phyloP scores from a whole-genome alignment of 495 filamentous ascomycete species.

The Clavariopsis aquatica region DNA sequence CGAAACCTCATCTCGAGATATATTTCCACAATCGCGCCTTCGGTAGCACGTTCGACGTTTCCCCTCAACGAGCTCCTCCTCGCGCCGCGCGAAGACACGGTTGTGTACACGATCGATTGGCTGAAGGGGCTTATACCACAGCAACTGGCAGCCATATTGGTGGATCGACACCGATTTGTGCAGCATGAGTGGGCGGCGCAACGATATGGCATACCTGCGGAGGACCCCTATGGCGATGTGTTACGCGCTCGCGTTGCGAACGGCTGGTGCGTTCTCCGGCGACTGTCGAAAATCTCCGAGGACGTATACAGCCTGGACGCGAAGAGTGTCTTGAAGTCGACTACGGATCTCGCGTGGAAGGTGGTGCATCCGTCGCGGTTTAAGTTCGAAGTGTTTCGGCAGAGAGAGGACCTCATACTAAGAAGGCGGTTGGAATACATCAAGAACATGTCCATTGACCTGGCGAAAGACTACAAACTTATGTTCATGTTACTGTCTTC shows the following conservation, averaged over 20 bases:
- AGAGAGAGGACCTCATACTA: constrained; percentile 18
- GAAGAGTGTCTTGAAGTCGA: constrained; percentile 7
- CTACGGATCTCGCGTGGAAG: constrained; percentile 15
- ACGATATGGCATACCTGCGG: constrained; percentile 32
- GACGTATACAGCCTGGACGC: constrained; percentile 17
- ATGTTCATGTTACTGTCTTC: constrained; percentile 34
- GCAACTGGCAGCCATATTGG: constrained; percentile 30
- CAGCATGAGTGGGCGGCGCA: constrained; percentile 11
- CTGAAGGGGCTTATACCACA: constrained; percentile 28
- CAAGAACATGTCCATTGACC: background rate
- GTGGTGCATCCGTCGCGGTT: constrained; percentile 21
- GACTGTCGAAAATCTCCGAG: constrained; percentile 26
- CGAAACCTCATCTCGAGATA: constrained; percentile 25
- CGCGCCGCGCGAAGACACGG: constrained; percentile 6
- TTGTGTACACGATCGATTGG: constrained; percentile 26
- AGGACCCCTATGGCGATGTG: constrained; percentile 28
- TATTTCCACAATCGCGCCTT: constrained; percentile 24
- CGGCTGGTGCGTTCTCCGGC: constrained; percentile 26
- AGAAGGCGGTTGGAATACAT: constrained; percentile 27
- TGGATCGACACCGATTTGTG: constrained; percentile 31
- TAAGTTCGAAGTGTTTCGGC: constrained; percentile 17
- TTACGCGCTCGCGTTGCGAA: constrained; percentile 24
- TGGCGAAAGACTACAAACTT: constrained; percentile 34
- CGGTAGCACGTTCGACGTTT: constrained; percentile 22
- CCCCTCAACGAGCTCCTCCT: constrained; percentile 15